phyloP scores from a whole-genome alignment of 2,329 filamentous ascomycete genomes.

The Aureobasidium sp. region DNA sequence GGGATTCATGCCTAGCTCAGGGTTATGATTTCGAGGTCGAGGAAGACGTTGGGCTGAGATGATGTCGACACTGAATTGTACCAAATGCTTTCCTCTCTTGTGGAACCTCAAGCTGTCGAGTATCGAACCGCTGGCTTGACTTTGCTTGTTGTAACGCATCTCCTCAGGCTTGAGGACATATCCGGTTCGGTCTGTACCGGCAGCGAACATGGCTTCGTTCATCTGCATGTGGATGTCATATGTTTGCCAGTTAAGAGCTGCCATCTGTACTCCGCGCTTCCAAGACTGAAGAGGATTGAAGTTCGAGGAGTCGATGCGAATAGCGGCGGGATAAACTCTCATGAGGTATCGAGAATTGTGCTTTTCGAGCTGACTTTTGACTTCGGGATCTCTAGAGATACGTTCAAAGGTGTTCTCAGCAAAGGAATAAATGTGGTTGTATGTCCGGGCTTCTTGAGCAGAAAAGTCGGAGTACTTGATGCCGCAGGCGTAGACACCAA shows the following conservation, averaged over 20 bases:
- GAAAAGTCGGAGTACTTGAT: conserved; percentile 82
- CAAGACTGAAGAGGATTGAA: conserved; percentile 92
- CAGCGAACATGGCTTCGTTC: conserved; percentile 96
- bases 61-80: conserved; percentile 78
- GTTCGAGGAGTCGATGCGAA: conserved; percentile 79
- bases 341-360: conserved; percentile 91
- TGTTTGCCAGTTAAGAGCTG: conserved; percentile 95
- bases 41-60: conserved; percentile 94
- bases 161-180: conserved; percentile 91
- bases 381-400: conserved; percentile 65
- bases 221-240: conserved; percentile 93
- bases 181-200: conserved; percentile 74
- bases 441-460: conserved; percentile 68
- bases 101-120: conserved; percentile 35
- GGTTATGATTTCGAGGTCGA: conserved; percentile 64
- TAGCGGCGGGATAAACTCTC: conserved; percentile 83
- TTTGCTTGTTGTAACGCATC: conserved; percentile 58
- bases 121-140: conserved; percentile 40
- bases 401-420: conserved; percentile 81
- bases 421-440: conserved; percentile 94
- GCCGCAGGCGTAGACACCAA: conserved; percentile 70
- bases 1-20: conserved; percentile 72
- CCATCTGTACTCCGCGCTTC: conserved; percentile 96
- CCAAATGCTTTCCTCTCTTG: conserved; percentile 70
- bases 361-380: conserved; percentile 69